Conservation (phyloP, 192 early-diverging fungal species). For the Backusella westeae region DNA sequence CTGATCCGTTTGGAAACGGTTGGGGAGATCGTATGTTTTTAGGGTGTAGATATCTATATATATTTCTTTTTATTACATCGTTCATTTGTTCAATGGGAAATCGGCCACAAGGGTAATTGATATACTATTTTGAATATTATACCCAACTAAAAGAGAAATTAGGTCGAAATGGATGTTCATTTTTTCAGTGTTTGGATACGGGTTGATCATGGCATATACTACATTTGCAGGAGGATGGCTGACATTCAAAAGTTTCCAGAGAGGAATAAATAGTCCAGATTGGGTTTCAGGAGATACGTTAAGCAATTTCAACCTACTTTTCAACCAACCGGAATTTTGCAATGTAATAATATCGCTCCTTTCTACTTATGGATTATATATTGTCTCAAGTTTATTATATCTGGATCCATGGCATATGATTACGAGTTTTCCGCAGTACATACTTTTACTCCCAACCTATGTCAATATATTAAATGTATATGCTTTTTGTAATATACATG, state of each 20-base stretch:
- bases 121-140: background rate
- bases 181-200: constrained; percentile 45
- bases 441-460: constrained; percentile 75
- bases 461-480: constrained; percentile 67
- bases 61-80: constrained; percentile 44
- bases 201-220: constrained; percentile 52
- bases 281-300: constrained; percentile 10
- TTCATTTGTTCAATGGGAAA: constrained; percentile 56
- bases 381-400: constrained; percentile 64
- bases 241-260: constrained; percentile 38
- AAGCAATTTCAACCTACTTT: background rate
- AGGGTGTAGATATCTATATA: constrained; percentile 47
- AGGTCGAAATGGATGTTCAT: constrained; percentile 58
- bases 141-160: background rate
- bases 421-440: constrained; percentile 68
- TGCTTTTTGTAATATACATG: constrained; percentile 60
- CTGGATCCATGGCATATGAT: constrained; percentile 82
- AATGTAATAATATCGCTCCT: constrained; percentile 63
- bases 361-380: constrained; percentile 75
- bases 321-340: constrained; percentile 41
- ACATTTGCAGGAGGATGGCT: constrained; percentile 53
- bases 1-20: constrained; percentile 45
- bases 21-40: constrained; percentile 48
- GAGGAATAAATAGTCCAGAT: constrained; percentile 12
- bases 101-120: constrained; percentile 35